Conservation (phyloP, 2,329 filamentous ascomycete species). For the Trichothecium roseum region DNA sequence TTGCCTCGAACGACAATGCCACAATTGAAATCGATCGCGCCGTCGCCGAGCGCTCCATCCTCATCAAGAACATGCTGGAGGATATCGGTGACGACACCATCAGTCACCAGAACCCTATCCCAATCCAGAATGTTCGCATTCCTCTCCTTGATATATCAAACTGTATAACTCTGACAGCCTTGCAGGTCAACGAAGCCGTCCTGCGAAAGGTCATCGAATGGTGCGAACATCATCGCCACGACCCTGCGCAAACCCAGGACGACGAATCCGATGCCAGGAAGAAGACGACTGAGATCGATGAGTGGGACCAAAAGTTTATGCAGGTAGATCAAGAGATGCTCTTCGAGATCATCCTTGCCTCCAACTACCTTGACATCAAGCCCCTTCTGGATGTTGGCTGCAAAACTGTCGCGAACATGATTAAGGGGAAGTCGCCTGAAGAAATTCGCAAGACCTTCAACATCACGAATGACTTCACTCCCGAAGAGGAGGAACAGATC, state of each 20-base stretch:
- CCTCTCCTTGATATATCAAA: slow-evolving; percentile 5
- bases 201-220: slow-evolving; percentile 95
- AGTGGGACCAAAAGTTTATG: slow-evolving; percentile 99
- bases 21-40: slow-evolving; percentile 53
- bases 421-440: slow-evolving; percentile 99
- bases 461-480: slow-evolving; percentile 98
- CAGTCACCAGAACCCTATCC: slow-evolving; percentile 57
- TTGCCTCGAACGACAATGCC: slow-evolving; percentile 41
- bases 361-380: slow-evolving; percentile 99
- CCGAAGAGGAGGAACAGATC: slow-evolving; percentile 98
- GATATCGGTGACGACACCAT: slow-evolving; percentile 64
- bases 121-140: slow-evolving; percentile 68
- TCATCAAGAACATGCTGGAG: slow-evolving; percentile 98
- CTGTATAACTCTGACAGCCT: background rate
- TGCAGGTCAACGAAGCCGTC: slow-evolving; percentile 80
- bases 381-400: slow-evolving; percentile 93
- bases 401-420: slow-evolving; percentile 99
- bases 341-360: slow-evolving; percentile 96
- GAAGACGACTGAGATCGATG: slow-evolving; percentile 97
- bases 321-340: slow-evolving; percentile 99
- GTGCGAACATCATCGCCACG: slow-evolving; percentile 90
- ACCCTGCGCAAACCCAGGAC: slow-evolving; percentile 71
- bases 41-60: slow-evolving; percentile 81
- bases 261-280: slow-evolving; percentile 91
- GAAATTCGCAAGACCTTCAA: slow-evolving; percentile 99